Evolutionary conservation across 2,329 filamentous ascomycete genomes (phyloP), one percentile per base, ranked within the genome.

Genomic region (Tothia fuscella): DNA sequence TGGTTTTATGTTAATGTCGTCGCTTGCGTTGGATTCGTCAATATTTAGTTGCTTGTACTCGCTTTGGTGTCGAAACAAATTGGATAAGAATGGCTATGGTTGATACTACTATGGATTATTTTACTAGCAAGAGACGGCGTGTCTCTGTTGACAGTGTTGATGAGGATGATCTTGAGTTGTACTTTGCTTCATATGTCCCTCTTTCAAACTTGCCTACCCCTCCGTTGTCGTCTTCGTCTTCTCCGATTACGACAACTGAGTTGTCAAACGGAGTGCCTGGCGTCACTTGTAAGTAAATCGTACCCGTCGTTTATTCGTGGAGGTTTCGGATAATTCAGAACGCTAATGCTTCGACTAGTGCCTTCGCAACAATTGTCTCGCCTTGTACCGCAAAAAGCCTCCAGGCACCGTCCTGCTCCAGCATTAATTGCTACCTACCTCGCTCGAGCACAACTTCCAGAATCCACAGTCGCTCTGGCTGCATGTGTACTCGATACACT

Each of bases 151-250:
- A 21, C 20, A 17, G 22, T n/a, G 25, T 22, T n/a, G 38, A 40
- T 19, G 39, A 42, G 39, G 30, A 40, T 13, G 57, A 61, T 45
- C 43, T 61, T 48, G 60, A 62, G 35, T 48, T 47, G 43, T 62
- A 61, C 49, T 59, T 63, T 47, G 59, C 56, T 30, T 56, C 47
- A 41, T 63, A 57, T 34, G 55, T 58, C 20, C 59, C 59, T 35
- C 50, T 62, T 30, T 62, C 59, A 24, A 60, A 56, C 48, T 50
- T 62, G 17, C 60, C 60, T 5, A 63, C 60, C 13, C 60, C 60
- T 43, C 60, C 60, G 12, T 19, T 24, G 25, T 28, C 41, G 21
- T 24, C 41, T 4, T 5, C 34, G 12, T 41, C 41, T 6, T 29
- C 25, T n/a, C 57, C 56, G 16, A 51, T 50, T 6, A 31, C 25